Conservation (phyloP, 495 filamentous ascomycete species). For the Patellaria atrata region DNA sequence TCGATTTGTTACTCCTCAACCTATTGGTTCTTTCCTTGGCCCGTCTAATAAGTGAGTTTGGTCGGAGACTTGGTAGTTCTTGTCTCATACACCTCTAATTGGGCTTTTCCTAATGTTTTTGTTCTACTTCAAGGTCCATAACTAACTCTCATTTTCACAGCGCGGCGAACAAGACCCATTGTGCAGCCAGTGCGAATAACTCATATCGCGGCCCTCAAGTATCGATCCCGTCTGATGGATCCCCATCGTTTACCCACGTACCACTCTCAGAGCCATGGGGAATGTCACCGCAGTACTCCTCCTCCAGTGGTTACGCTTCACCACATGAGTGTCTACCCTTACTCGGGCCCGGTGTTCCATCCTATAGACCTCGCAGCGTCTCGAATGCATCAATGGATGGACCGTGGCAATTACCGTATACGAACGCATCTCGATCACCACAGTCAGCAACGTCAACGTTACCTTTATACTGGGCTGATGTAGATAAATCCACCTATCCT, state of each 20-base stretch:
- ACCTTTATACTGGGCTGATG: slow-evolving; percentile 13
- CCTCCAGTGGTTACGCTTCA: slow-evolving; percentile 19
- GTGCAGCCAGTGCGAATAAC: too few relatives aligned
- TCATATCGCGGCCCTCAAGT: too few relatives aligned
- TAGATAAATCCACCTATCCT: slow-evolving; percentile 11
- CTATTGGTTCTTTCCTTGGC: slow-evolving; percentile 14
- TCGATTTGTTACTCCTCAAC: slow-evolving; percentile 21
- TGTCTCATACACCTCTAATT: too few relatives aligned
- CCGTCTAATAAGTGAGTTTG: slow-evolving; percentile 20
- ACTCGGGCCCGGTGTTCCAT: slow-evolving; percentile 8
- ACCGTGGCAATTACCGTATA: slow-evolving; percentile 13
- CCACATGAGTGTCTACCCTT: slow-evolving; percentile 16
- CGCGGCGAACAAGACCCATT: too few relatives aligned
- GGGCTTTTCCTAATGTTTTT: too few relatives aligned
- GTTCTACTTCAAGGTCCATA: not conserved
- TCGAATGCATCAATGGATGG: slow-evolving; percentile 19
- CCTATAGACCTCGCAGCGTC: slow-evolving; percentile 20
- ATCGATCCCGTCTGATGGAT: too few relatives aligned
- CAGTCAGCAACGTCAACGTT: slow-evolving; percentile 17
- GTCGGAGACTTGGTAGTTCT: too few relatives aligned
- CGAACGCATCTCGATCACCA: slow-evolving; percentile 14
- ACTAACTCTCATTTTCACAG: too few relatives aligned
- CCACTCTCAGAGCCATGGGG: slow-evolving; percentile 11
- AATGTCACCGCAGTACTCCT: slow-evolving; percentile 18
- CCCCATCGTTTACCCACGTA: too few relatives aligned